phyloP scores from a whole-genome alignment of 2,329 filamentous ascomycete genomes.

The Endocalyx cinctus region DNA sequence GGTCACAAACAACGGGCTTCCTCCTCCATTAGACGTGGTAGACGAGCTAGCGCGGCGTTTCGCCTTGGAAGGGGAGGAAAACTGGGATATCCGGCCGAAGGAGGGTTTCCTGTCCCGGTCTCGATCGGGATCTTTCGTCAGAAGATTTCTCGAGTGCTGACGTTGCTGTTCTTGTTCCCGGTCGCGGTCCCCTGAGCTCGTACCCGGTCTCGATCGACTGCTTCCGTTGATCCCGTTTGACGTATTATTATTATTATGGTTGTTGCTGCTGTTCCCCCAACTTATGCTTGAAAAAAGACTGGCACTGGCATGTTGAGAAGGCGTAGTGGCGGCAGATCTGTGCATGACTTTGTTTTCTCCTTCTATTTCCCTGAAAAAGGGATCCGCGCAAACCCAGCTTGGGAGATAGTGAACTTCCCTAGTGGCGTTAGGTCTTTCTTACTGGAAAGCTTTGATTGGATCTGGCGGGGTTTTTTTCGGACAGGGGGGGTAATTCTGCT shows the following conservation, averaged over 20 bases:
- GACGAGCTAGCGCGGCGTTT: slow-evolving; percentile 40
- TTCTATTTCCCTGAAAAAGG: background rate
- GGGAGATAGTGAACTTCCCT: background rate
- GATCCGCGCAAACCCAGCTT: background rate
- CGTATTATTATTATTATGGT: slow-evolving; percentile 10
- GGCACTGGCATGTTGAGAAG: slow-evolving; percentile 17
- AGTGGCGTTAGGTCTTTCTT: background rate
- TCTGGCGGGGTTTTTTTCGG: background rate
- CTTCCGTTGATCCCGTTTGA: slow-evolving; percentile 7
- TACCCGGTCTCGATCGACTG: slow-evolving; percentile 5
- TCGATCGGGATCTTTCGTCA: slow-evolving; percentile 30
- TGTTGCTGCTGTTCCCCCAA: slow-evolving; percentile 17
- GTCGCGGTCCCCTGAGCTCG: slow-evolving; percentile 24
- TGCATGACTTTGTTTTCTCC: slow-evolving; percentile 14
- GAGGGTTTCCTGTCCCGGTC: slow-evolving; percentile 50
- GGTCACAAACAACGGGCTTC: slow-evolving; percentile 27
- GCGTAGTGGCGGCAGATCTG: slow-evolving; percentile 15
- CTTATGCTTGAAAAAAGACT: slow-evolving; percentile 27
- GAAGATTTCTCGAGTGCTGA: slow-evolving; percentile 22
- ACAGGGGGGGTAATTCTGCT: too few species aligned
- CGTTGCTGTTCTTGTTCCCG: slow-evolving; percentile 32
- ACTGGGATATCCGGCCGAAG: slow-evolving; percentile 50
- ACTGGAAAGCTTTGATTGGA: slow-evolving; percentile 5
- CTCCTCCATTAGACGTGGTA: slow-evolving; percentile 30
- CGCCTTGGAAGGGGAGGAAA: slow-evolving; percentile 35